These are phyloP conservation scores for Pouteria campechiana DNA, from an alignment of 179 eudicot species.

Conservation along the genomic window DNA sequence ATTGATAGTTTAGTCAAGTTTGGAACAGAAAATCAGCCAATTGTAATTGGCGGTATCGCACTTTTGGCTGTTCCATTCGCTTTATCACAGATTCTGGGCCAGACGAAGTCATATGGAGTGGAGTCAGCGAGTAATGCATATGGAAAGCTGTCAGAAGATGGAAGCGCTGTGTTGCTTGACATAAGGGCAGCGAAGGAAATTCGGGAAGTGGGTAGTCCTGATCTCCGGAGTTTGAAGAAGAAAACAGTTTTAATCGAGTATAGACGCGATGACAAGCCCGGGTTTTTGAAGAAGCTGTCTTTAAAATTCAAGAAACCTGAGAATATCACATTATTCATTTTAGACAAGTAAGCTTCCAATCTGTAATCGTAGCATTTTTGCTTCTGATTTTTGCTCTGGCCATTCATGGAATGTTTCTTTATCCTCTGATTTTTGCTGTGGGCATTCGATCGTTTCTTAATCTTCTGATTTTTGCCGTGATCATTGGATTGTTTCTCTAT, in stretches of 20 bases:
- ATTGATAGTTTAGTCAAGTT: constrained; percentile 34
- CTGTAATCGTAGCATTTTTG: too few relatives aligned
- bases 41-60: constrained; percentile 67
- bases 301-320: constrained; percentile 90
- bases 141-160: constrained; percentile 69
- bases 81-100: constrained; percentile 56
- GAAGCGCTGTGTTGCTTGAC: constrained; percentile 67
- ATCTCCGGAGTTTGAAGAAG: constrained; percentile 66
- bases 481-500: too few relatives aligned
- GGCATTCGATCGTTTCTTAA: too few relatives aligned
- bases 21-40: constrained; percentile 47
- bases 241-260: constrained; percentile 58
- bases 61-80: constrained; percentile 58
- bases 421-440: too few relatives aligned
- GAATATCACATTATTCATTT: constrained; percentile 68
- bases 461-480: too few relatives aligned
- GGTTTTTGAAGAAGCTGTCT: constrained; percentile 80
- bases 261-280: constrained; percentile 67
- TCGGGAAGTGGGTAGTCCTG: constrained; percentile 63
- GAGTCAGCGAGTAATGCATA: constrained; percentile 72
- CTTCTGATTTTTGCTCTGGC: too few relatives aligned
- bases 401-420: too few relatives aligned
- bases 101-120: constrained; percentile 65
- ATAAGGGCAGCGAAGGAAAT: constrained; percentile 50
- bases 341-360: constrained; percentile 81